Base-by-base conservation (phyloP, 192 early-diverging fungal species). In the Dimargaris xerosporica region DNA sequence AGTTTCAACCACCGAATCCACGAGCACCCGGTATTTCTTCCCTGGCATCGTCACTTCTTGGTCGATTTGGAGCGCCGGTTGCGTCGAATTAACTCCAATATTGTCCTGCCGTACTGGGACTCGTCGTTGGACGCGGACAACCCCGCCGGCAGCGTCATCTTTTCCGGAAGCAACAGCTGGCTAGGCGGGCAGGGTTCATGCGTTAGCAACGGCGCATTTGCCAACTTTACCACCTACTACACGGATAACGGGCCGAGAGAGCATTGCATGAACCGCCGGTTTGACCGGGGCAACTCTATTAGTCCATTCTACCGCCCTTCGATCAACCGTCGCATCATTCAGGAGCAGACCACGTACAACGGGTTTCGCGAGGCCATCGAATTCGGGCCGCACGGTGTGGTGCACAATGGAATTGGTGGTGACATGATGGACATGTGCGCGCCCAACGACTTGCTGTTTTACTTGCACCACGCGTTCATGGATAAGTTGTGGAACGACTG, bases 401-500 rank as follows among this genome's bases (percentile, higher is more conserved):
- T 78, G 23, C 76, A 78, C 46, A 62, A 70, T 31, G 69, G 67
- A 4, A 54, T 78, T 34, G 69, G 69, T 42, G 73, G 76, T 28
- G 73, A 74, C 39, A 75, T 78, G 76, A 43, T 67, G 62, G 62
- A 63, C 17, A 66, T 69, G 26, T 73, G 69, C 44, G 71, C 71
- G 13, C 71, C 76, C 1, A 69, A 75, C 6, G 76, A 78, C 66
- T 68, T 72, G 65, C 64, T 64, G 25, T 78, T 78, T 69, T 78
- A 69, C 69, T 50, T 78, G 28, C 76, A 78, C 67, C 76, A 78
- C 61, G 65, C 76, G 58, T 72, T 75, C 66, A 67, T 78, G 39
- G 76, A 78, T 29, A 71, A 71, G 34, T 31, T 78, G 69, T 78
- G 76, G 76, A 68, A 66, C 66, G 71, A 75, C 65, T 78, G 76